These are phyloP conservation scores for Diaporthe humulicola DNA, from an alignment of 2,329 filamentous ascomycete species.

Conservation along the genomic window DNA sequence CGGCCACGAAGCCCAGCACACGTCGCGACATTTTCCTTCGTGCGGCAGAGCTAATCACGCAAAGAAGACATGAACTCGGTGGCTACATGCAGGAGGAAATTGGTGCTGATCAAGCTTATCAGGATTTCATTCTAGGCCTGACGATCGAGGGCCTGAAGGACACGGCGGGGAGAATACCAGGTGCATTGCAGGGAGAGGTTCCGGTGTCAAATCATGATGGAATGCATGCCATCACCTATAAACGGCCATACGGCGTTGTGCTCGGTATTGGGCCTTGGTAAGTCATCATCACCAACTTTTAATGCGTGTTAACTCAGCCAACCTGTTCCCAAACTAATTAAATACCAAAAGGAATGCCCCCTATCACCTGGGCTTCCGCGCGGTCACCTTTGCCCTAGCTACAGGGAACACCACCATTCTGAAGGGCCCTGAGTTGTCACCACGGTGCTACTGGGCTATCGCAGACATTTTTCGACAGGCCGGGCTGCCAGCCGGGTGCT, in stretches of 20 bases:
- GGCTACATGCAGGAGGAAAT: background rate
- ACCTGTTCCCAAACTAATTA: background rate
- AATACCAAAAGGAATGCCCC: slow-evolving; percentile 44
- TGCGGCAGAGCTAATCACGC: background rate
- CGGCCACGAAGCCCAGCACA: background rate
- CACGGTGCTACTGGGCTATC: slow-evolving; percentile 49
- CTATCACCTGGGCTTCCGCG: slow-evolving; percentile 43
- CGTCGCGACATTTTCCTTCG: background rate
- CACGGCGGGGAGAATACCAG: slow-evolving; percentile 45
- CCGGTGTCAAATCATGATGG: slow-evolving; percentile 49
- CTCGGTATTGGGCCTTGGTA: slow-evolving; percentile 50
- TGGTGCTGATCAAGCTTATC: background rate
- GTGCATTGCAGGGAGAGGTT: slow-evolving; percentile 53
- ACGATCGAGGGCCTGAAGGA: background rate
- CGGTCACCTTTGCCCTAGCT: slow-evolving; percentile 41
- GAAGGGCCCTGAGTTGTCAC: slow-evolving; percentile 51
- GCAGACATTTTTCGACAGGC: slow-evolving; percentile 54
- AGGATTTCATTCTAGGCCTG: background rate
- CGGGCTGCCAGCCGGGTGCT: slow-evolving; percentile 55
- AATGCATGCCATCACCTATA: slow-evolving; percentile 43
- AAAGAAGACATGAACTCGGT: background rate
- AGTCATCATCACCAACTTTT: background rate
- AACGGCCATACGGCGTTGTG: slow-evolving; percentile 48
- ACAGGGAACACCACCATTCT: slow-evolving; percentile 47
- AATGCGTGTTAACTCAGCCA: background rate